Percentiles rank a stretch among this genome's conserved stretches.
Evolutionary conservation across 1,284 basidiomycete genomes (phyloP).

Genomic region (Phenoliferia sp.): DNA sequence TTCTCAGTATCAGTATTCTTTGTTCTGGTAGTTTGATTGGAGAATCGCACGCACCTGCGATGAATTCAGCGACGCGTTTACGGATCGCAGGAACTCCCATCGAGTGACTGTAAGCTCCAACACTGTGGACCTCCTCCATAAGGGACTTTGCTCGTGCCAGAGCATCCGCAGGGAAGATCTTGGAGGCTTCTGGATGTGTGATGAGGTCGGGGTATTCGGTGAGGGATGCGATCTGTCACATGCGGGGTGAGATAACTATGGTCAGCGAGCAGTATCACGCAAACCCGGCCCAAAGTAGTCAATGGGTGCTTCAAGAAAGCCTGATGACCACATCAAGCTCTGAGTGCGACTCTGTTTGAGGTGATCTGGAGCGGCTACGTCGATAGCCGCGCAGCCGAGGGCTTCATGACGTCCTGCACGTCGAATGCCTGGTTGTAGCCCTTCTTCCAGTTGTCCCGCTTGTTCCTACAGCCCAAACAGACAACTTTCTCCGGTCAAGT

Average conservation of each 20-base stretch:
- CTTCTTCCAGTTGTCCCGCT: too few relatives aligned
- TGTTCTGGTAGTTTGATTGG: background rate
- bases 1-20: background rate
- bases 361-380: too few relatives aligned
- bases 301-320: too few relatives aligned
- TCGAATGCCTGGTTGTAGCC: too few relatives aligned
- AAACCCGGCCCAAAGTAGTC: too few relatives aligned
- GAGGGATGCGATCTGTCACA: constrained; percentile 69
- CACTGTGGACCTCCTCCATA: constrained; percentile 79
- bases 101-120: constrained; percentile 93
- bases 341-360: too few relatives aligned
- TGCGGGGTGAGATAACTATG: background rate
- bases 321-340: too few relatives aligned
- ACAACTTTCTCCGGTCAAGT: too few relatives aligned
- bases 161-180: constrained; percentile 80
- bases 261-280: too few relatives aligned
- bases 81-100: constrained; percentile 89
- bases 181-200: constrained; percentile 59
- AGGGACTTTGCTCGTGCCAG: constrained; percentile 76
- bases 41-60: constrained; percentile 59
- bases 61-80: constrained; percentile 83
- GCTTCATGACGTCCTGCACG: too few relatives aligned
- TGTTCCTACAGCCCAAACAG: too few relatives aligned
- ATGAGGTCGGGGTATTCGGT: constrained; percentile 87
- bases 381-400: too few relatives aligned